phyloP scores from a whole-genome alignment of 352 stramenopile genomes.

The Pelagophyceae sp. region DNA sequence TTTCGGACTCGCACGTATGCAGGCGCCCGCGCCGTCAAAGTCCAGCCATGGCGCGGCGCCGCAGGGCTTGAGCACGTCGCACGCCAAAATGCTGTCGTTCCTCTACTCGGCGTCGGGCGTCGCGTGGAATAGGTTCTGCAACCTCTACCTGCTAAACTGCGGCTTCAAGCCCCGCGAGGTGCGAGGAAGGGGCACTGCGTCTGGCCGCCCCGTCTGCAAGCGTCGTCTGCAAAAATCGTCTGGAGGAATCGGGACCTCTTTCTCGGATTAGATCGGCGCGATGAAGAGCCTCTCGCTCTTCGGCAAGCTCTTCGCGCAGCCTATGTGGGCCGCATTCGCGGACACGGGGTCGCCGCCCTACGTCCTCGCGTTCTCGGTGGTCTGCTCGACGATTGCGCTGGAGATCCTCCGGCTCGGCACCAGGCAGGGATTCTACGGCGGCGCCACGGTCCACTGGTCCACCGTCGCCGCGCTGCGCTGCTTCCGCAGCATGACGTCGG shows the following conservation, averaged over 20 bases:
- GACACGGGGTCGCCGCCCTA: background rate
- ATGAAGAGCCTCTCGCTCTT: slow-evolving; percentile 13
- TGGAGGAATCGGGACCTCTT: too few relatives aligned
- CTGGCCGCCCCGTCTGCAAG: too few relatives aligned
- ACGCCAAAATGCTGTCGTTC: slow-evolving; percentile 8
- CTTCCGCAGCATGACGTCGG: background rate
- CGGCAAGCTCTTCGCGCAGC: slow-evolving; percentile 9
- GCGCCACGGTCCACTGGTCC: background rate
- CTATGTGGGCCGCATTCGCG: background rate
- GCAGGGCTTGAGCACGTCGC: background rate
- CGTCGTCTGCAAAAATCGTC: too few relatives aligned
- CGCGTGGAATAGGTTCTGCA: slow-evolving; percentile 14
- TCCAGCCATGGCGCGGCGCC: too few relatives aligned
- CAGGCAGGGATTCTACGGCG: background rate
- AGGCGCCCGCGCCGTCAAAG: too few relatives aligned
- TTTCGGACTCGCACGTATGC: too few relatives aligned
- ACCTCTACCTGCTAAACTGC: background rate
- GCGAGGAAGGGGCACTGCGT: too few relatives aligned
- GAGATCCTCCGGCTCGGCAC: background rate
- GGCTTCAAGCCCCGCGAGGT: slow-evolving; percentile 12
- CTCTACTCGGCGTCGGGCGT: background rate
- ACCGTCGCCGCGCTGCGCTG: background rate
- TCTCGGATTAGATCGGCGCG: too few relatives aligned
- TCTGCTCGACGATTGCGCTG: background rate
- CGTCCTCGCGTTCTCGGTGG: background rate